phyloP scores from a whole-genome alignment of 805 yeast species.

The Suhomyces sp. region DNA sequence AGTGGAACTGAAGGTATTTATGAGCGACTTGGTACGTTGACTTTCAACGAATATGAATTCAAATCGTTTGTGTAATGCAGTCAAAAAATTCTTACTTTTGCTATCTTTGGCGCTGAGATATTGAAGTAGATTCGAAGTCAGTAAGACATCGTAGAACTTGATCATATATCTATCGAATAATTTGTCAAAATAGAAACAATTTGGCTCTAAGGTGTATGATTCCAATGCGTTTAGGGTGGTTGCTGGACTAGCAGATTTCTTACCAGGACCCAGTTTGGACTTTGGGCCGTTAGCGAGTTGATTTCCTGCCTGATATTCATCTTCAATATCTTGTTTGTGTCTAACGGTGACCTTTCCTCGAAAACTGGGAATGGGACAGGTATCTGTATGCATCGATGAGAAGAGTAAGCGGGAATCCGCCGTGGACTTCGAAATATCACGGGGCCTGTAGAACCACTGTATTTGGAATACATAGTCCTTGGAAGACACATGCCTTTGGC shows the following conservation, averaged over 20 bases:
- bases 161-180: constrained; percentile 84
- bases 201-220: constrained; percentile 55
- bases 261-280: constrained; percentile 1
- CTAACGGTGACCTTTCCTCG: constrained; percentile 74
- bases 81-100: constrained; percentile 58
- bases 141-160: constrained; percentile 72
- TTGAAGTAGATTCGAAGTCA: constrained; percentile 52
- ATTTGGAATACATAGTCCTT: constrained; percentile 60
- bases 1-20: constrained; percentile 58
- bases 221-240: constrained; percentile 35
- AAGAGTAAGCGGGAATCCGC: constrained; percentile 72
- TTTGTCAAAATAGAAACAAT: constrained; percentile 79
- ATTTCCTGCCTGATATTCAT: constrained; percentile 21
- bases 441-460: constrained; percentile 89
- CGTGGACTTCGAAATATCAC: constrained; percentile 71
- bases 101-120: constrained; percentile 35
- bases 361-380: constrained; percentile 71
- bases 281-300: background rate
- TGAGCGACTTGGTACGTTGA: constrained; percentile 60
- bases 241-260: constrained; percentile 11
- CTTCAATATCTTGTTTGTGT: constrained; percentile 65
- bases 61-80: constrained; percentile 64
- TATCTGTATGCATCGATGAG: constrained; percentile 84
- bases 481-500: constrained; percentile 39
- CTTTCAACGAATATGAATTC: constrained; percentile 74